Conservation (phyloP, 495 filamentous ascomycete genomes). For the Talaromyces stipitatus region DNA sequence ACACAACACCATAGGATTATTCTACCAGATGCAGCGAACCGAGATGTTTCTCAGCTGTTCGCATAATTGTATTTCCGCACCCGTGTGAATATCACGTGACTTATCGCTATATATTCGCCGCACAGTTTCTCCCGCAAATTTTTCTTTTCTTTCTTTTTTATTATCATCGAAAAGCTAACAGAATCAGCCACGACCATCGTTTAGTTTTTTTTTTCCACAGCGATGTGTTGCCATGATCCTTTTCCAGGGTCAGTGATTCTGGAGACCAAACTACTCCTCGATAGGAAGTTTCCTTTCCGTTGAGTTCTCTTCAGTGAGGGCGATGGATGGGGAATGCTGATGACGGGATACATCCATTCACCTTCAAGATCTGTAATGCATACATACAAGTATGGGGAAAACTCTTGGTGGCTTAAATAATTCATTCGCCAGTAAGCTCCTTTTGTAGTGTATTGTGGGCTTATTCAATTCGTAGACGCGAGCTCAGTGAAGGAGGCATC, state of each 20-base stretch:
- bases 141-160: constrained; percentile 25
- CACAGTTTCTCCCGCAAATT: background rate
- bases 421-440: background rate
- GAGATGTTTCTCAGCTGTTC: background rate
- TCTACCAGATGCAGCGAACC: background rate
- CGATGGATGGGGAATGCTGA: constrained; percentile 60
- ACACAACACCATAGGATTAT: background rate
- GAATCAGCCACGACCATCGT: constrained; percentile 61
- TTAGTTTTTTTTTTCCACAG: constrained; percentile 42
- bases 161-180: constrained; percentile 48
- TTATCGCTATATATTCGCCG: constrained; percentile 2
- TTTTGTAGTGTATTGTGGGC: background rate
- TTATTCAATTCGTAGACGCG: background rate
- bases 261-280: constrained; percentile 49
- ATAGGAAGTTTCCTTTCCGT: constrained; percentile 60
- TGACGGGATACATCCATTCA: constrained; percentile 51
- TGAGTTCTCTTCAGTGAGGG: constrained; percentile 58
- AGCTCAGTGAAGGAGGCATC: background rate
- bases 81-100: background rate
- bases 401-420: background rate
- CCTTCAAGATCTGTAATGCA: background rate
- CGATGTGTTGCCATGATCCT: constrained; percentile 56
- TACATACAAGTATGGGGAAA: background rate
- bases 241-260: constrained; percentile 41
- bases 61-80: background rate